Evolutionary conservation across 768 basidiomycete species (phyloP).

Genomic region (Amanita subjunquillea): DNA sequence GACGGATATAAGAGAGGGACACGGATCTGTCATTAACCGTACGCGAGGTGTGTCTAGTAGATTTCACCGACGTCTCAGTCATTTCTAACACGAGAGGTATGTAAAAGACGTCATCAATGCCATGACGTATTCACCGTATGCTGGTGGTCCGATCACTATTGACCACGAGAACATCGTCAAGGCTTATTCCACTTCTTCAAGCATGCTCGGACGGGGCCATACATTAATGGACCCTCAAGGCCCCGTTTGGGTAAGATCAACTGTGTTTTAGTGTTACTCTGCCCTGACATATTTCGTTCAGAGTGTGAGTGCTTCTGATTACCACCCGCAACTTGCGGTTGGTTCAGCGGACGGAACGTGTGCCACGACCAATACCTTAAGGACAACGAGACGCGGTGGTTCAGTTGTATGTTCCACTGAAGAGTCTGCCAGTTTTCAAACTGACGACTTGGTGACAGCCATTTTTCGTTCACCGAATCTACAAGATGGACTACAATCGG

Average conservation of each 20-base stretch:
- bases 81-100: background rate
- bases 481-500: constrained; percentile 81
- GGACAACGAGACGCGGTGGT: constrained; percentile 60
- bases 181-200: constrained; percentile 59
- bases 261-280: background rate
- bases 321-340: constrained; percentile 78
- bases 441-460: constrained; percentile 32
- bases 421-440: background rate
- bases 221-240: constrained; percentile 65
- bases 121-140: constrained; percentile 56
- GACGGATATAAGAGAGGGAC: constrained; percentile 67
- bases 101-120: constrained; percentile 61
- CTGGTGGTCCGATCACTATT: constrained; percentile 63
- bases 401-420: constrained; percentile 43
- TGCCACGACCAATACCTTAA: constrained; percentile 60
- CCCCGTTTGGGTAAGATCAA: constrained; percentile 64
- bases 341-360: constrained; percentile 80
- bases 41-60: constrained; percentile 47
- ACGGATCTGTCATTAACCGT: constrained; percentile 60
- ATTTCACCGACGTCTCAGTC: background rate
- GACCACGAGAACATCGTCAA: constrained; percentile 81
- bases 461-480: constrained; percentile 71
- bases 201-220: constrained; percentile 67
- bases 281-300: constrained; percentile 17
- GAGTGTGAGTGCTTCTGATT: constrained; percentile 70